Base-by-base conservation (phyloP, 2,329 filamentous ascomycete species). In the Nigrograna mackinnonii region DNA sequence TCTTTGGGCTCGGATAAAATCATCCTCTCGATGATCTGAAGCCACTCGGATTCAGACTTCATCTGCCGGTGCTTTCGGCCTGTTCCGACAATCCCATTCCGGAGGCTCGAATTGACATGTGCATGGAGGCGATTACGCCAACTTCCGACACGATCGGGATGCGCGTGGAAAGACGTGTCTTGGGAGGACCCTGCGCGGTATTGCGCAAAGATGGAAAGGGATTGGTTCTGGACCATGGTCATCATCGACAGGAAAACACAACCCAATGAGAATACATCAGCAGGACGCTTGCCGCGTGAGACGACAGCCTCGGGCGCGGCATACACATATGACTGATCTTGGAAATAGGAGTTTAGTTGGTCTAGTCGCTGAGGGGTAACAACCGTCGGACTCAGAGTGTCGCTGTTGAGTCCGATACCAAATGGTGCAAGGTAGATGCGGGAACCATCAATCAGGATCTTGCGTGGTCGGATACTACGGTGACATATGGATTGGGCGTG, bases 231-330 rank as follows among this genome's bases (percentile, higher is more conserved):
- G 3, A 58, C 64, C 5, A 64, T 60, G 1, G 67, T 69, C 43
- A 71, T 56, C 60, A 71, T 70, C 12, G 58, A 55, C 1, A 71
- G 49, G 44, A 71, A 69, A 4, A 70, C 59, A 35, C 66, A 69
- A n/a, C 68, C 68, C 1, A 71, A 41, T 0, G 65, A 65, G 45
- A 70, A 71, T 3, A 69, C 62, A 35, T 71, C 68, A 2, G 66
- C 64, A 37, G 64, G 61, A 9, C 64, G 57, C 40, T 68, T 68
- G 1, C 59, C 66, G 11, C 64, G 64, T 2, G 66, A 62, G 1
- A 61, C 48, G n/a, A 69, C 55, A 2, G 62, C 57, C 44, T 71
- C 68, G 0, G 68, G 68, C 2, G 68, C 66, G 1, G 66, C 66
- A 33, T 68, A 71, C 7, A 69, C 54, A 41, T 69, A 70, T 3